Evolutionary conservation across 768 basidiomycete genomes (phyloP), one percentile per base, ranked within the genome.

Genomic region (Termitomyces sp.): DNA sequence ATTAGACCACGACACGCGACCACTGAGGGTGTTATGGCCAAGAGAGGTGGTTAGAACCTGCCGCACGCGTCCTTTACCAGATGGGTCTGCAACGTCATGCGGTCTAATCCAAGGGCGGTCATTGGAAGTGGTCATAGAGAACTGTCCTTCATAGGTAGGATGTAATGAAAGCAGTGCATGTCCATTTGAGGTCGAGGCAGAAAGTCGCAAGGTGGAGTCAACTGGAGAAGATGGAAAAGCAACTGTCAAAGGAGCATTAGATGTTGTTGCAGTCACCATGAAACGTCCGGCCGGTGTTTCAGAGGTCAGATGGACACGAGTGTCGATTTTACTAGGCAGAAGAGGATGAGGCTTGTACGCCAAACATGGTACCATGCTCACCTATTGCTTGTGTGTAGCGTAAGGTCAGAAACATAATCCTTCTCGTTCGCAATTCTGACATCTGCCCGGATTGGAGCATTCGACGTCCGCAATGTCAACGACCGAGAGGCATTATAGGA

Each of bases 321-420:
- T 66, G 7, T 72, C 60, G 34, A 83, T 68, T 38, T 50, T 62
- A 38, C 81, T 82, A 61, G 14, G 46, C 17, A n/a, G 1, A 31
- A 56, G 6, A 25, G 10, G 15, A 36, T 57, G n/a, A 56, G 43
- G 15, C 57, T 48, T 25, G 11, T 34, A 17, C 37, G n/a, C 38
- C 34, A 34, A 14, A 47, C 12, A 15, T 47, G 5, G 12, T 43
- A 8, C 11, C 3, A 11, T 31, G 66, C 77, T 40, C 66, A 83
- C 83, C 74, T 76, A 59, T 85, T 83, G 32, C 60, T 71, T 2
- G 81, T 80, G 25, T 59, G 64, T 51, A 82, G 66, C 9, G 49
- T 45, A 60, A 83, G 63, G 11, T 64, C 62, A 11, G 71, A 58
- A 25, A 68, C 60, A 6, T 60, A 60, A 11, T 63, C 53, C 34